Evolutionary conservation across 805 yeast genomes (phyloP).

Genomic region (Ogataea siamensis): DNA sequence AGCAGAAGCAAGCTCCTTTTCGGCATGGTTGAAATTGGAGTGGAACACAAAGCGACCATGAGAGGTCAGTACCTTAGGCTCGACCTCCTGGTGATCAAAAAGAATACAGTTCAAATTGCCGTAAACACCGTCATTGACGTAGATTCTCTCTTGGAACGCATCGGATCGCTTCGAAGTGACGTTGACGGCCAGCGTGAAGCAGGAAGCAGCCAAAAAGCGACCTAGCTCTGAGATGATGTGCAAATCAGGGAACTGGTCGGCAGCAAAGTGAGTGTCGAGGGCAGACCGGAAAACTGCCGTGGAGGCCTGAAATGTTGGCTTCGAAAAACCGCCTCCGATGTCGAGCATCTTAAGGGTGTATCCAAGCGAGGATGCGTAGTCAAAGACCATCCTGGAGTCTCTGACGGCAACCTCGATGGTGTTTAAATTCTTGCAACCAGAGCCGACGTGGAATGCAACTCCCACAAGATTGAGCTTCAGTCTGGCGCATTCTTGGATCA

Average conservation of each 20-base stretch:
- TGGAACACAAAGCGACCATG: conserved; percentile 37
- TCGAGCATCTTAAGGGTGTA: conserved; percentile 54
- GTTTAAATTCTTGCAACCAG: conserved; percentile 77
- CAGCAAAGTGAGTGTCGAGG: conserved; percentile 61
- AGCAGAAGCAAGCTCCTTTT: conserved; percentile 10
- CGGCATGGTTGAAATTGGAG: conserved; percentile 15
- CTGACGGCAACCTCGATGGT: conserved; percentile 67
- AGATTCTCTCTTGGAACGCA: conserved; percentile 60
- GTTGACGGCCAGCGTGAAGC: conserved; percentile 80
- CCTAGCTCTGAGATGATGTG: conserved; percentile 90
- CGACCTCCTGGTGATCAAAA: conserved; percentile 85
- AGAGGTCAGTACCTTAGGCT: conserved; percentile 63
- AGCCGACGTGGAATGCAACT: conserved; percentile 93
- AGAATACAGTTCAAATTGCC: conserved; percentile 93
- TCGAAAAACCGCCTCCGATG: conserved; percentile 91
- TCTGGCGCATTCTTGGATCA: conserved; percentile 61
- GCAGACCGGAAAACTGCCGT: conserved; percentile 56
- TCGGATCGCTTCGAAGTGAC: conserved; percentile 76
- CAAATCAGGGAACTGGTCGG: conserved; percentile 31
- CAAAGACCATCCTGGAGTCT: conserved; percentile 70
- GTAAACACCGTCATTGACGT: conserved; percentile 92
- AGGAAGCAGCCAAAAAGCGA: conserved; percentile 78
- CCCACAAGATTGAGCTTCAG: conserved; percentile 70
- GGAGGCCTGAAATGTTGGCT: conserved; percentile 54
- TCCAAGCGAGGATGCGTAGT: conserved; percentile 48